Evolutionary conservation across 169 alveolate species (phyloP), one percentile per base, ranked within the genome.

Genomic region (Plasmodium vinckei): DNA sequence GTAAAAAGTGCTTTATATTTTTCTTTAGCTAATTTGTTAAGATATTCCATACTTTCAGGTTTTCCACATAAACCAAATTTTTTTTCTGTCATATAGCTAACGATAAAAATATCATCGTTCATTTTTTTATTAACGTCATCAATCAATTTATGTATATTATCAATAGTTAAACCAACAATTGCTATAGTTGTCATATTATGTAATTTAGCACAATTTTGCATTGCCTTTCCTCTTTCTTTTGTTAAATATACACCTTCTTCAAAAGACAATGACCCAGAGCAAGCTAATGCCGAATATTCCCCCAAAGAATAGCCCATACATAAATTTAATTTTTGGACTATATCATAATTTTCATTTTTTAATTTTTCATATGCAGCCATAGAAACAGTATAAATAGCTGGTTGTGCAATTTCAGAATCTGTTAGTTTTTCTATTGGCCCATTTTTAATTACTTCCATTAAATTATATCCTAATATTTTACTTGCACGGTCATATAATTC

Each of bases 281-380:
- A 88, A 51, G 94, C 87, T 57, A 92, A 82, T 25, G 94, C 94
- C 9, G 89, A 51, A 82, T 92, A 92, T 71, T 92, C 95, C 15
- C 95, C 95, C 23, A 92, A 68, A 44, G 94, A 88, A 21, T 89
- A 87, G n/a, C 95, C 95, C 86, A 88, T 53, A 56, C 89, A 68
- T 79, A 75, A 73, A 47, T 70, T 70, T 75, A 79, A 70, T 65
- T 69, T 72, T 68, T 39, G 53, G 19, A 39, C 46, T 60, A 21
- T 49, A 47, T 72, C 73, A 49, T 63, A 56, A 47, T 72, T 91
- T 65, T 90, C 94, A 13, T 59, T 46, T 65, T 90, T 86, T 54
- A 79, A 89, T 63, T 57, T 72, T 82, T 75, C 91, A 17, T 13
- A 72, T 5, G 94, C 94, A 44, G 95, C 95, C 70, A 92, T 88